Evolutionary conservation across 805 yeast species (phyloP), one percentile per base, ranked within the genome.

Genomic region (Candida michaelii): DNA sequence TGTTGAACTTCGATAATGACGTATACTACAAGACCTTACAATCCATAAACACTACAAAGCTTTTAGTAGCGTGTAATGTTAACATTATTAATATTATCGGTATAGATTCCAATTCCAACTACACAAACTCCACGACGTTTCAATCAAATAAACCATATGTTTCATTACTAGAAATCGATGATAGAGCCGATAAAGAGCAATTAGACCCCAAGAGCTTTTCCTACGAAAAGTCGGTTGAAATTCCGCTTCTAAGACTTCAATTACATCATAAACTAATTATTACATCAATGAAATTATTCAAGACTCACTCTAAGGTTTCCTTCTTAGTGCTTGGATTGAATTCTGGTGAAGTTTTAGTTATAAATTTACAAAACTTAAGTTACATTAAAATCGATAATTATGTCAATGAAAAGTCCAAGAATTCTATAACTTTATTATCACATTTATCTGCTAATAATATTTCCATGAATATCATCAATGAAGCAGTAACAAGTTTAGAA

Each of bases 281-380:
- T 1, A 73, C 82, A 0, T 53, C 67, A 4, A 40, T 75, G 30
- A 55, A 65, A 12, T 45, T 69, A 2, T 65, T 67, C 40, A 52
- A 57, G 16, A 40, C 54, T 3, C 32, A 55, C 6, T 49, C 54
- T 21, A 64, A 64, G 27, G 23, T 16, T 6, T 62, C 84, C 6
- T 81, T 81, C 39, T 65, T 82, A 5, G 61, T 80, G 2, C 48
- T 82, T 14, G 93, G 91, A 1, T 74, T 80, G 47, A 76, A 82
- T 14, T 63, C 80, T 1, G 89, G 91, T n/a, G 88, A 82, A 50
- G 58, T 85, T 2, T 48, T 84, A 5, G 72, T 88, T 74, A 47
- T 82, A 27, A 85, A 83, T 48, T 74, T 83, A 56, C 45, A 57
- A 60, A 44, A 71, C 63, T 49, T 67, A 55, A 45, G 65, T 56